phyloP scores from a whole-genome alignment of 2,329 filamentous ascomycete genomes.

The Zasmidium citrigriseum region DNA sequence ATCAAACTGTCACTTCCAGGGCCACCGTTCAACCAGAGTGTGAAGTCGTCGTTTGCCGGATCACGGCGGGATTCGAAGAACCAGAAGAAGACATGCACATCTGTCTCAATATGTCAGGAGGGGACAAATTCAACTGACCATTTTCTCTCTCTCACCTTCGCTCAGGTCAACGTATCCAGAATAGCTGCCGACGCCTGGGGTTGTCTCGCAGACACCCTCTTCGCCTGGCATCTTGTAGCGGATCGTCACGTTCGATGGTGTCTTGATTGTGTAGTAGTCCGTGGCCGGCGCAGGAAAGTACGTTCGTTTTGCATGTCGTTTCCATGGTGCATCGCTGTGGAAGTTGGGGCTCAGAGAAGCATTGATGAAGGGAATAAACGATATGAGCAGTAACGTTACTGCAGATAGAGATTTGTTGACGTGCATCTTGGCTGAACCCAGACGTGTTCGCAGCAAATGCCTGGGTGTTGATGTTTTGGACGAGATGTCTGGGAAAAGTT shows the following conservation, averaged over 20 bases:
- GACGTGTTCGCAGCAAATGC: not conserved
- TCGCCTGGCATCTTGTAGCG: conserved; percentile 39
- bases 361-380: not conserved
- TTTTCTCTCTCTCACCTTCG: conserved; percentile 27
- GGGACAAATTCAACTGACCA: not conserved
- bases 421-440: not conserved
- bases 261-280: conserved; percentile 47
- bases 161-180: conserved; percentile 40
- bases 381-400: not conserved
- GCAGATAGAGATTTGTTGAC: not conserved
- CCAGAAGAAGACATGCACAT: conserved; percentile 63
- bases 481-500: not conserved
- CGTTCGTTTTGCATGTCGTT: conserved; percentile 18
- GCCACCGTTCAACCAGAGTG: conserved; percentile 65
- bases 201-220: conserved; percentile 48
- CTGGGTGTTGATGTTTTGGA: too few species aligned
- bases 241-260: conserved; percentile 37
- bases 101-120: conserved; percentile 11
- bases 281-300: conserved; percentile 42
- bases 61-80: conserved; percentile 61
- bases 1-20: conserved; percentile 60
- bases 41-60: conserved; percentile 56
- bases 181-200: conserved; percentile 52
- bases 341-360: conserved; percentile 4
- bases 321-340: not conserved